phyloP scores from a whole-genome alignment of 306 rosid species.

The Clitoria ternatea region DNA sequence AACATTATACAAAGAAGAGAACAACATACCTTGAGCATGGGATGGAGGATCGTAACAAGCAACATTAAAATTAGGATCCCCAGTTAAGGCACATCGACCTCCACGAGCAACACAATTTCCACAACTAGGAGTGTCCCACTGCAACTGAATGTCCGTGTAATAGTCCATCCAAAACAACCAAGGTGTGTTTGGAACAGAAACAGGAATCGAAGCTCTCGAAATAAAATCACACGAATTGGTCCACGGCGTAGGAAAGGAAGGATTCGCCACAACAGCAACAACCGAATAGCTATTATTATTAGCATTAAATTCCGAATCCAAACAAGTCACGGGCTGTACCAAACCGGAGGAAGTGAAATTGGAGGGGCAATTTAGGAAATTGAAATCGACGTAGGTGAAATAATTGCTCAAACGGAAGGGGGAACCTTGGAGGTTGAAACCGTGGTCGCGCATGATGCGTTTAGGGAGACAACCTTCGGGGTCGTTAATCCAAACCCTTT shows the following conservation, averaged over 20 bases:
- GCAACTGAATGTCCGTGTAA: not conserved
- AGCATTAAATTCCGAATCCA: not conserved
- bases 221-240: not conserved
- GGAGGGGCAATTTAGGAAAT: conserved; percentile 22
- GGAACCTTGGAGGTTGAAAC: not conserved
- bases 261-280: not conserved
- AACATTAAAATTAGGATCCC: not conserved
- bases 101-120: conserved; percentile 17
- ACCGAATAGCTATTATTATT: not conserved
- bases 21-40: not conserved
- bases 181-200: not conserved
- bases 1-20: too few species aligned
- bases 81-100: conserved; percentile 20
- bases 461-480: conserved; percentile 17
- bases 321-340: not conserved
- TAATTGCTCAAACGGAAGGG: conserved; percentile 1
- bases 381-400: not conserved
- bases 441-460: not conserved
- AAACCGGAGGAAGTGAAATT: not conserved
- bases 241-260: not conserved
- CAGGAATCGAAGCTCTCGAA: conserved; percentile 8
- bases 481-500: conserved; percentile 27
- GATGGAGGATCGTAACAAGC: conserved; percentile 19
- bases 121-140: conserved; percentile 31
- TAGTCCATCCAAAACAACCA: conserved; percentile 14